A percentile compares a stretch with the other conserved stretches of the same genome.
Evolutionary conservation across 1,284 basidiomycete genomes (phyloP).

Genomic region (Irpex rosettiformis): DNA sequence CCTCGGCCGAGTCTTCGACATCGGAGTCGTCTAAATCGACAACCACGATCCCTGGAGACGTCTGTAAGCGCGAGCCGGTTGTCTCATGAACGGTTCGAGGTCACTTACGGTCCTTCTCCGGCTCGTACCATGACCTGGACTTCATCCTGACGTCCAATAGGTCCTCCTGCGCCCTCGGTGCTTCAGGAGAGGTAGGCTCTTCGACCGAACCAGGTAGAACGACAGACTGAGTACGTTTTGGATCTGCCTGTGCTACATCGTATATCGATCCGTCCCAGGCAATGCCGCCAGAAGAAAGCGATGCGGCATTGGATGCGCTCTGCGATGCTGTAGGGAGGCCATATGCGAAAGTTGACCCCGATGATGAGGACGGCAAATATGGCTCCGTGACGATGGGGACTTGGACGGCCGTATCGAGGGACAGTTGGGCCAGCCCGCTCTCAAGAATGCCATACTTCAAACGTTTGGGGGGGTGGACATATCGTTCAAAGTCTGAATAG

Average conservation of each 20-base stretch:
- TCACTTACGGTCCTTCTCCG: conserved; percentile 62
- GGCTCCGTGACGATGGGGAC: background rate
- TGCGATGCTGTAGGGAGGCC: background rate
- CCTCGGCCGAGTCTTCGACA: conserved; percentile 28
- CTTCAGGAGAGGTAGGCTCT: conserved; percentile 35
- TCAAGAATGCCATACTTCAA: conserved; percentile 50
- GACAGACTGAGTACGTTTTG: conserved; percentile 14
- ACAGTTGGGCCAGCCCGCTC: conserved; percentile 52
- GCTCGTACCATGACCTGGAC: conserved; percentile 60
- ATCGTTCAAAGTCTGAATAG: conserved; percentile 9
- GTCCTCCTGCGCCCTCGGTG: conserved; percentile 17
- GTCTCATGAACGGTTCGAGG: background rate
- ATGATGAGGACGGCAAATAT: background rate
- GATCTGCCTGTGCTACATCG: background rate
- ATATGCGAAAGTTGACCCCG: background rate
- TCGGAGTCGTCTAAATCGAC: conserved; percentile 58
- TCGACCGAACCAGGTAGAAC: conserved; percentile 40
- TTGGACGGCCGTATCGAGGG: conserved; percentile 27
- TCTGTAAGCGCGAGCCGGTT: background rate
- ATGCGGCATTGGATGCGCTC: background rate
- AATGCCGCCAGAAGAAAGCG: conserved; percentile 7
- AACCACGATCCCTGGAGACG: conserved; percentile 49
- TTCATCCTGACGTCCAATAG: conserved; percentile 56
- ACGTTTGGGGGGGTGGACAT: conserved; percentile 40
- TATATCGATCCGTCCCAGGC: background rate